Conservation (phyloP, 495 filamentous ascomycete genomes). For the Trichocladium uniseriatum region DNA sequence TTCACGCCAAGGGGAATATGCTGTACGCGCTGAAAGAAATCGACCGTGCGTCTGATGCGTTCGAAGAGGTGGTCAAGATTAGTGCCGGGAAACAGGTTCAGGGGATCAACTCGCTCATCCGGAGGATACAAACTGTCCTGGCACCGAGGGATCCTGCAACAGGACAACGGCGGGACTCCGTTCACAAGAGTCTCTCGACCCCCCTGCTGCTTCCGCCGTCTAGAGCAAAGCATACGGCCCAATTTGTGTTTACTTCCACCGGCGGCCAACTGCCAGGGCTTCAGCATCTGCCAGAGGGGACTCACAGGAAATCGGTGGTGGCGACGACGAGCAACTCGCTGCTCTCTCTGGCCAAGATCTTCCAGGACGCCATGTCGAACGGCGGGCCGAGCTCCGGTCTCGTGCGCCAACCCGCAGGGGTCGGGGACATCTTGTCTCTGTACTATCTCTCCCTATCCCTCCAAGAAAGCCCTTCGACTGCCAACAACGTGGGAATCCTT, state of each 20-base stretch:
- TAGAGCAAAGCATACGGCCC: constrained; percentile 72
- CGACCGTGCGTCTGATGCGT: constrained; percentile 72
- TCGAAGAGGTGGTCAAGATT: constrained; percentile 91
- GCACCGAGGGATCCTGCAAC: constrained; percentile 29
- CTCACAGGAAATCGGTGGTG: constrained; percentile 69
- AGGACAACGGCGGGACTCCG: constrained; percentile 18
- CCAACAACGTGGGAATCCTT: constrained; percentile 96
- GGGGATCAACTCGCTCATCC: constrained; percentile 73
- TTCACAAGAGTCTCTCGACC: constrained; percentile 10
- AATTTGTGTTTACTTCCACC: constrained; percentile 67
- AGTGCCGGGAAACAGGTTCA: constrained; percentile 62
- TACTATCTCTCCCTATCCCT: constrained; percentile 95
- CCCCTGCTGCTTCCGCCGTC: constrained; percentile 76
- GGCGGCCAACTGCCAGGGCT: constrained; percentile 76
- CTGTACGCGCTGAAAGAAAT: constrained; percentile 87
- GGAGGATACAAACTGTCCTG: constrained; percentile 68
- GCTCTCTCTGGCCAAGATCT: constrained; percentile 93
- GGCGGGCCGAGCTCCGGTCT: constrained; percentile 51
- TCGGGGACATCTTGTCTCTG: constrained; percentile 87
- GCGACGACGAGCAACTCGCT: constrained; percentile 95
- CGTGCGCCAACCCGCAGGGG: constrained; percentile 55
- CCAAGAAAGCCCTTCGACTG: constrained; percentile 92
- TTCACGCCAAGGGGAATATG: constrained; percentile 98
- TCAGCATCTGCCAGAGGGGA: constrained; percentile 59
- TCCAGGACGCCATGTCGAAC: constrained; percentile 95